Evolutionary conservation across 2,329 filamentous ascomycete genomes (phyloP).

Genomic region (Exophiala sp.): DNA sequence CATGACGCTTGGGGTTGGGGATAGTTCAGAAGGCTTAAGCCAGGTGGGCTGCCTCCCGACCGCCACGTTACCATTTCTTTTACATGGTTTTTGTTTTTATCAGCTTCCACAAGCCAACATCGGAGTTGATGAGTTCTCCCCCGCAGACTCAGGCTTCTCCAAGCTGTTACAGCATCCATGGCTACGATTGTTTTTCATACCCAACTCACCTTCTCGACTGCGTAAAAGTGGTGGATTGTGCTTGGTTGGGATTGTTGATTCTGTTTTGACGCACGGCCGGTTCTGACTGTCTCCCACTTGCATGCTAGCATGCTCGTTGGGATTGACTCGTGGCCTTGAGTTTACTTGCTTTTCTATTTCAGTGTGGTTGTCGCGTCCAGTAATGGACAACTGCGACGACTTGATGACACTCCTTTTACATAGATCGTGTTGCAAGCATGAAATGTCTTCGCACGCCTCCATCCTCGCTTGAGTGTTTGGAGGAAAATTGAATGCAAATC

Average conservation of each 20-base stretch:
- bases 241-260: neutral
- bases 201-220: neutral
- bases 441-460: neutral
- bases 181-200: constrained; percentile 9
- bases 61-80: constrained; percentile 18
- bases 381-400: neutral
- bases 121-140: constrained; percentile 15
- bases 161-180: constrained; percentile 1
- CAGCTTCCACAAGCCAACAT: constrained; percentile 14
- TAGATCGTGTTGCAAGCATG: neutral
- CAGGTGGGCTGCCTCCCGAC: constrained; percentile 23
- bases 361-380: constrained; percentile 1
- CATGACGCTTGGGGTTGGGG: constrained; percentile 26
- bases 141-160: constrained; percentile 13
- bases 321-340: constrained; percentile 25
- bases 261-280: constrained; percentile 12
- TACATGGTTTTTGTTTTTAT: constrained; percentile 7
- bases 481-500: neutral
- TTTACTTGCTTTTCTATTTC: neutral
- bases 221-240: neutral
- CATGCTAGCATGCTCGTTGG: neutral
- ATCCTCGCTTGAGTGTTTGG: neutral
- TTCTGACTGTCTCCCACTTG: constrained; percentile 24
- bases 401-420: constrained; percentile 5
- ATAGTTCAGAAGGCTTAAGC: constrained; percentile 17